Base-by-base conservation (phyloP, 140 eudicot species). In the Oenanthe javanica region DNA sequence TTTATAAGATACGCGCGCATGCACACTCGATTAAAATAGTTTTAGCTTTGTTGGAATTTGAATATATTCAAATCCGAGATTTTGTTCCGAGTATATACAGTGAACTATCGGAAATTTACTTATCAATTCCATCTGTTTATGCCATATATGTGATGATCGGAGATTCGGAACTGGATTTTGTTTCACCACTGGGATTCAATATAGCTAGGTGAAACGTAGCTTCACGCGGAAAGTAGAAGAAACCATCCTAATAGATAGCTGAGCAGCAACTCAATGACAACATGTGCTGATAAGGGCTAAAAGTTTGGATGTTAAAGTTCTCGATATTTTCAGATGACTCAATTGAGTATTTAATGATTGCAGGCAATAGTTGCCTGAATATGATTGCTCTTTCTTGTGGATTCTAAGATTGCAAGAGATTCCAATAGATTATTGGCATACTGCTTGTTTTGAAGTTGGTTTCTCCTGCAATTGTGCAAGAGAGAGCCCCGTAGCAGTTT, bases 381-480 rank as follows among this genome's bases (percentile, higher is more conserved):
- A 36, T 23, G 70, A 31, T 11, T 67, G 21, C 46, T 13, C 72
- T 47, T 1, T 45, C 57, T 64, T 48, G 66, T 75, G n/a, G 82
- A 48, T 43, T 45, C 18, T n/a, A n/a, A 23, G 19, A 63, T 49
- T 59, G 75, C 46, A 31, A 67, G 74, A 67, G 46, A 67, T 67
- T 67, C 9, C 46, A 0, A 5, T 27, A 67, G 31, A 31, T 31
- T 31, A 31, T 31, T 31, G 31, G 72, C 19, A 66, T 16, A 45
- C 38, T 27, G 8, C 66, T 25, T 25, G n/a, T 18, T 59, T 9
- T 46, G 27, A 19, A 38, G 38, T 45, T 79, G 75, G n/a, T 80
- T 80, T 84, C 83, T 84, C 81, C 85, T 81, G 71, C 59, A 83
- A 71, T 50, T 50, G 48, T 48, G 54, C 25, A 84, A 81, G 84